Evolutionary conservation across 1,139 yeast genomes (phyloP).

Genomic region (Williopsis jadinii): DNA sequence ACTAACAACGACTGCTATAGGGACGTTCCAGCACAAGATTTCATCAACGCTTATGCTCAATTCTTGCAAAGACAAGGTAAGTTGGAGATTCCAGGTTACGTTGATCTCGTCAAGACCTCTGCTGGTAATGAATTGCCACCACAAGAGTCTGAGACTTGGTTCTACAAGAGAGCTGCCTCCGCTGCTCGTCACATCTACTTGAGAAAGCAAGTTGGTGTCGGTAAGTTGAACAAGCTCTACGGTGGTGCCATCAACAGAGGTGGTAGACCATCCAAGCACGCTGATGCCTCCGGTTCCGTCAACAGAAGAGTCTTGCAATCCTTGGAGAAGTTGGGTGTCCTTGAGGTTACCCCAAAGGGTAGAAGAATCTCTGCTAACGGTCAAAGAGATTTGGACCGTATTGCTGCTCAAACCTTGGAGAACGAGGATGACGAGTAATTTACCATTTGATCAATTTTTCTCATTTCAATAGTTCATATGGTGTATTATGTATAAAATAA

Average conservation of each 20-base stretch:
- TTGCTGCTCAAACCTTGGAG: conserved; percentile 98
- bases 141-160: conserved; percentile 99
- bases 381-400: conserved; percentile 99
- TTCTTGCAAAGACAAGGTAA: conserved; percentile 99
- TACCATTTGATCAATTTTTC: too few relatives aligned
- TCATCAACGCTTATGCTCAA: conserved; percentile 99
- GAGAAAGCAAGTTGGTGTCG: conserved; percentile 99
- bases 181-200: conserved; percentile 99
- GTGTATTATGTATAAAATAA: conserved; percentile 4
- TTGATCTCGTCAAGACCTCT: conserved; percentile 98
- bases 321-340: conserved; percentile 95
- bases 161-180: conserved; percentile 99
- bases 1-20: conserved; percentile 30
- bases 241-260: conserved; percentile 99
- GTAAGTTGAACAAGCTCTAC: conserved; percentile 97
- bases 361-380: conserved; percentile 99
- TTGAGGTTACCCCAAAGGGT: conserved; percentile 96
- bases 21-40: conserved; percentile 99
- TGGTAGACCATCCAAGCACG: conserved; percentile 97
- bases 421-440: conserved; percentile 68
- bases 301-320: conserved; percentile 99
- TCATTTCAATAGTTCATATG: conserved; percentile 5
- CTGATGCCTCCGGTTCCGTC: conserved; percentile 97
- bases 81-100: conserved; percentile 99
- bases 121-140: conserved; percentile 99